Conservation (phyloP, 1,284 basidiomycete species). For the Tremellales sp. region DNA sequence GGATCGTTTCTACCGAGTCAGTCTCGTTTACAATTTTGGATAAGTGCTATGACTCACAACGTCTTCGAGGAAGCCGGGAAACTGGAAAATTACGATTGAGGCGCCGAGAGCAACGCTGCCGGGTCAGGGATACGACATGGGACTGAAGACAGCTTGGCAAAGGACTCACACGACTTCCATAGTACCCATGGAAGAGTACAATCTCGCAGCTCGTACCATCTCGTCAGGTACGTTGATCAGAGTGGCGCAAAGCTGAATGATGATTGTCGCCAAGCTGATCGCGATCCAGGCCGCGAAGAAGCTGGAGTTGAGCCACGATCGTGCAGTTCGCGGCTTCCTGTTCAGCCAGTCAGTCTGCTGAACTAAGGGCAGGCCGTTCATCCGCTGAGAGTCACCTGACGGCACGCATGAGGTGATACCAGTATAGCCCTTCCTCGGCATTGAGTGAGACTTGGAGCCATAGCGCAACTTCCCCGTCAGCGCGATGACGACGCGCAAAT, state of each 20-base stretch:
- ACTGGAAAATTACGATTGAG: slow-evolving; percentile 24
- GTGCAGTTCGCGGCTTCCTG: slow-evolving; percentile 17
- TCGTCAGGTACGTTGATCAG: background rate
- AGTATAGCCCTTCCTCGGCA: slow-evolving; percentile 34
- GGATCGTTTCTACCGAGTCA: slow-evolving; percentile 21
- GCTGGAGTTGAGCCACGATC: slow-evolving; percentile 23
- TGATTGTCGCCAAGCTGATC: slow-evolving; percentile 9
- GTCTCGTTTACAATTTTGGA: background rate
- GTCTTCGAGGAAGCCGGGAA: slow-evolving; percentile 27
- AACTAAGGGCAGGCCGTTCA: background rate
- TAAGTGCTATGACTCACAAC: slow-evolving; percentile 21
- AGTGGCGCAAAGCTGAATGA: slow-evolving; percentile 3
- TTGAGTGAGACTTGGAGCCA: slow-evolving; percentile 26
- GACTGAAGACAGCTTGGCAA: too few species aligned
- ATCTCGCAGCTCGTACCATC: background rate
- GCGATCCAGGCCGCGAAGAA: slow-evolving; percentile 33
- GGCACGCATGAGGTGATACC: slow-evolving; percentile 33
- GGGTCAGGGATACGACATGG: slow-evolving; percentile 1
- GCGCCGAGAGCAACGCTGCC: slow-evolving; percentile 17
- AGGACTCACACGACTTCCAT: background rate
- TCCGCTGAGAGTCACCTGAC: slow-evolving; percentile 10
- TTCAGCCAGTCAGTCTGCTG: background rate
- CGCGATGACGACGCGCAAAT: background rate
- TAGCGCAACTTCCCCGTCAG: slow-evolving; percentile 15
- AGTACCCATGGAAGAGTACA: background rate